Evolutionary conservation across 1,139 yeast species (phyloP).

Genomic region (Blastobotrys buckinghamii): DNA sequence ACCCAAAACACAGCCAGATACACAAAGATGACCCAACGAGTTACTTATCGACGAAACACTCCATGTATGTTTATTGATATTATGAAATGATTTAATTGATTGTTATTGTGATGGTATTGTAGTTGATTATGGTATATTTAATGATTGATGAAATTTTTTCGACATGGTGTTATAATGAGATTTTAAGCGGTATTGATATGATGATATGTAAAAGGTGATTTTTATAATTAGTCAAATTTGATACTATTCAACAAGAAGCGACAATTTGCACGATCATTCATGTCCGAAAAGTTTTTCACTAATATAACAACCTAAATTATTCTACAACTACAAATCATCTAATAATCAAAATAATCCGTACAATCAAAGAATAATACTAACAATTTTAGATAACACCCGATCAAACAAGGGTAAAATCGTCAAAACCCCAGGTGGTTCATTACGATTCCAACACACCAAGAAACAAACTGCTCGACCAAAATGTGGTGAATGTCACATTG

Average conservation of each 20-base stretch:
- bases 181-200: too few species aligned
- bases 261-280: not conserved
- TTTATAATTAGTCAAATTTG: too few species aligned
- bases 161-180: too few species aligned
- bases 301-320: not conserved
- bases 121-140: too few species aligned
- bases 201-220: too few species aligned
- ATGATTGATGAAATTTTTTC: too few species aligned
- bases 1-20: slow-evolving; percentile 56
- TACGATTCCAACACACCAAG: slow-evolving; percentile 96
- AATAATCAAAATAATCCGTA: not conserved
- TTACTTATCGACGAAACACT: slow-evolving; percentile 75
- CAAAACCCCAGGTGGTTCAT: slow-evolving; percentile 99
- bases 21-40: slow-evolving; percentile 64
- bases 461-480: slow-evolving; percentile 93
- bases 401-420: slow-evolving; percentile 99
- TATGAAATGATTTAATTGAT: not conserved
- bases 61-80: slow-evolving; percentile 46
- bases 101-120: not conserved
- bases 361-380: not conserved
- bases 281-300: not conserved
- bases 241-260: not conserved
- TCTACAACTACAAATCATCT: not conserved
- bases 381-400: slow-evolving; percentile 72
- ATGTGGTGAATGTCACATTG: slow-evolving; percentile 97